Evolutionary conservation across 495 filamentous ascomycete species (phyloP).

Genomic region (Penicillium atrosanguineum): DNA sequence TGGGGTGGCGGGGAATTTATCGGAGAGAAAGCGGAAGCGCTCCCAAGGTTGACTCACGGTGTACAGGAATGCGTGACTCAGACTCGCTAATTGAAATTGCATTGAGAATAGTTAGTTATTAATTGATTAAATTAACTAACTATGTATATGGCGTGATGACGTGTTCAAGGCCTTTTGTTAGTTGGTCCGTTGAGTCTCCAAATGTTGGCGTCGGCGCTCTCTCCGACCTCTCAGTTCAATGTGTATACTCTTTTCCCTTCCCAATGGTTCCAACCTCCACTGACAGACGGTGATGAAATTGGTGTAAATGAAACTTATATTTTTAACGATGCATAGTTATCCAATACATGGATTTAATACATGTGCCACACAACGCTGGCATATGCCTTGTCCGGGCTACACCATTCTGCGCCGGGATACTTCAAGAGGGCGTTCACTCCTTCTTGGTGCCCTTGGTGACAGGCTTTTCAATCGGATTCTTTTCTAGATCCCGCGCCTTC

Average conservation of each 20-base stretch:
- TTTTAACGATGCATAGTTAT: conserved; percentile 12
- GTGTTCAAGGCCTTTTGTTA: not conserved
- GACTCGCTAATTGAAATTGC: not conserved
- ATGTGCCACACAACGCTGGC: conserved; percentile 22
- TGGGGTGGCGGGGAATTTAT: conserved; percentile 26
- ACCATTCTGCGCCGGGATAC: not conserved
- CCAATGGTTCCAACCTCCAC: no score
- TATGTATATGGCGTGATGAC: not conserved
- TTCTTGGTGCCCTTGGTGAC: conserved; percentile 12
- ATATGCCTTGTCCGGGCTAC: conserved; percentile 14
- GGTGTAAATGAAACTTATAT: conserved; percentile 4
- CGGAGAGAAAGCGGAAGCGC: conserved; percentile 16
- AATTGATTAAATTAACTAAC: not conserved
- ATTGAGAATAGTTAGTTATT: not conserved
- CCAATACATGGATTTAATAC: conserved; percentile 13
- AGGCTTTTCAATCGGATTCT: conserved; percentile 1
- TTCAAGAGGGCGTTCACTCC: conserved; percentile 8
- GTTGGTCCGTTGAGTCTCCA: not conserved
- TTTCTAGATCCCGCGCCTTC: conserved; percentile 28
- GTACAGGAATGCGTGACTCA: conserved; percentile 1
- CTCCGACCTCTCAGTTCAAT: no score
- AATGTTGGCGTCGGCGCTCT: no score
- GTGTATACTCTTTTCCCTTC: no score
- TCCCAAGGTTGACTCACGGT: conserved; percentile 1
- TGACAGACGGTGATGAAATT: no score